Evolutionary conservation across 2,329 filamentous ascomycete genomes (phyloP).

Genomic region (Sclerotinia borealis): DNA sequence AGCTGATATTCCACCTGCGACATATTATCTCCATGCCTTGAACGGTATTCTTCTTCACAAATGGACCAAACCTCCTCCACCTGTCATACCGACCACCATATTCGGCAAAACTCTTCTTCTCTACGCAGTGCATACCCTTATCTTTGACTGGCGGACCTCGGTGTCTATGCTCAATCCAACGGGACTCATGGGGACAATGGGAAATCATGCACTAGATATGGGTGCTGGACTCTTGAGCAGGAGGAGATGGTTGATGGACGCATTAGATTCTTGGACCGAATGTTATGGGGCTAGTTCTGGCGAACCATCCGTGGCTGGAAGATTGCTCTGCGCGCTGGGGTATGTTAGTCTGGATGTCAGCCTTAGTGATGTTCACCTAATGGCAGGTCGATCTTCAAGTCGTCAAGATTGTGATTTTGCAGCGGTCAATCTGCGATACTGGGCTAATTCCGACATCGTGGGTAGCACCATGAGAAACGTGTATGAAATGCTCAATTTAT

Average conservation of each 20-base stretch:
- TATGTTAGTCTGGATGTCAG: conserved; percentile 26
- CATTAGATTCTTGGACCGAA: conserved; percentile 25
- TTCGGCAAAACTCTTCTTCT: conserved; percentile 27
- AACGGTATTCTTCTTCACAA: conserved; percentile 28
- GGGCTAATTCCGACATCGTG: conserved; percentile 27
- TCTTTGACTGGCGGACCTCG: conserved; percentile 29
- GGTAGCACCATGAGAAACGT: conserved; percentile 27
- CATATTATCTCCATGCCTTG: conserved; percentile 27
- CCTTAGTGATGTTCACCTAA: conserved; percentile 28
- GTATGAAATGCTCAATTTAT: conserved; percentile 10
- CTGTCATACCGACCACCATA: conserved; percentile 20
- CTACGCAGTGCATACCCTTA: conserved; percentile 29
- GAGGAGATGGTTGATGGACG: conserved; percentile 25
- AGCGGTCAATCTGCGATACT: conserved; percentile 27
- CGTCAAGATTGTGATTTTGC: conserved; percentile 26
- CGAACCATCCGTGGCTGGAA: conserved; percentile 14
- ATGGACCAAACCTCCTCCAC: conserved; percentile 27
- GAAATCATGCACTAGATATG: conserved; percentile 24
- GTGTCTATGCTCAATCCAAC: conserved; percentile 30
- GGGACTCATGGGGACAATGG: conserved; percentile 25
- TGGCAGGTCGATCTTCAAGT: conserved; percentile 25
- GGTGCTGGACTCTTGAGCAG: conserved; percentile 21
- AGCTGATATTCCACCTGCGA: conserved; percentile 20
- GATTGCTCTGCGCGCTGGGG: conserved; percentile 24
- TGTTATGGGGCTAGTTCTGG: conserved; percentile 18